Conservation (phyloP, 1,284 basidiomycete genomes). For the Cutaneotrichosporon sp. region DNA sequence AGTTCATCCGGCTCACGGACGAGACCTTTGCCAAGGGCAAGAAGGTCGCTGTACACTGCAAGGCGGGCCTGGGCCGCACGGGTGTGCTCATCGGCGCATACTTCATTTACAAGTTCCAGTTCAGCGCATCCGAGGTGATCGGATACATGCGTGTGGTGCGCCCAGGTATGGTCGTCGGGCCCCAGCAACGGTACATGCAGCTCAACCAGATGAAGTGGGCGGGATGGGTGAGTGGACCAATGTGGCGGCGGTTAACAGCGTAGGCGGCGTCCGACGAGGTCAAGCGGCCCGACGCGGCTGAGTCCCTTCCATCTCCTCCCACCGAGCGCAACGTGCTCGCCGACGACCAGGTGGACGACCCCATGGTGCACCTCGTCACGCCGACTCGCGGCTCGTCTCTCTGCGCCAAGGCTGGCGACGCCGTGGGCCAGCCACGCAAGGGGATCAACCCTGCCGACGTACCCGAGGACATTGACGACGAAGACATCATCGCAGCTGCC, state of each 20-base stretch:
- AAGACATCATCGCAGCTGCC: not conserved
- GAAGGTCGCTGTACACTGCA: conserved; percentile 82
- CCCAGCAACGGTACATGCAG: conserved; percentile 86
- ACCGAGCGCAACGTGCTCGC: conserved; percentile 23
- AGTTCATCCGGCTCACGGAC: conserved; percentile 85
- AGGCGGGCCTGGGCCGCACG: conserved; percentile 52
- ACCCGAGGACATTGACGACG: not conserved
- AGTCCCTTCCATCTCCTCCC: conserved; percentile 45
- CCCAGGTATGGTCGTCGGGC: conserved; percentile 85
- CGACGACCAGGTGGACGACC: not conserved
- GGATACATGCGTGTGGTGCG: conserved; percentile 98
- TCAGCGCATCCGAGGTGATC: conserved; percentile 96
- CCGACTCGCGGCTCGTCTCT: not conserved
- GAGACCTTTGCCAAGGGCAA: conserved; percentile 69
- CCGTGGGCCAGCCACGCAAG: conserved; percentile 47
- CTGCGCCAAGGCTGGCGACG: conserved; percentile 36
- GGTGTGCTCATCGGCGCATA: conserved; percentile 97
- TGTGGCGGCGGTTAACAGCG: conserved; percentile 53
- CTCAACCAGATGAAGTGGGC: conserved; percentile 92
- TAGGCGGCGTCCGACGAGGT: conserved; percentile 58
- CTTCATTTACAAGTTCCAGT: conserved; percentile 98
- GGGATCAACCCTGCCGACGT: conserved; percentile 14
- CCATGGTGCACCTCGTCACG: not conserved
- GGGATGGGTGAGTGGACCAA: conserved; percentile 80
- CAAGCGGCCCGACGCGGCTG: conserved; percentile 59